These are phyloP conservation scores for Coelastrella sp. DNA, from an alignment of 139 green algal genomes.

Conservation along the genomic window DNA sequence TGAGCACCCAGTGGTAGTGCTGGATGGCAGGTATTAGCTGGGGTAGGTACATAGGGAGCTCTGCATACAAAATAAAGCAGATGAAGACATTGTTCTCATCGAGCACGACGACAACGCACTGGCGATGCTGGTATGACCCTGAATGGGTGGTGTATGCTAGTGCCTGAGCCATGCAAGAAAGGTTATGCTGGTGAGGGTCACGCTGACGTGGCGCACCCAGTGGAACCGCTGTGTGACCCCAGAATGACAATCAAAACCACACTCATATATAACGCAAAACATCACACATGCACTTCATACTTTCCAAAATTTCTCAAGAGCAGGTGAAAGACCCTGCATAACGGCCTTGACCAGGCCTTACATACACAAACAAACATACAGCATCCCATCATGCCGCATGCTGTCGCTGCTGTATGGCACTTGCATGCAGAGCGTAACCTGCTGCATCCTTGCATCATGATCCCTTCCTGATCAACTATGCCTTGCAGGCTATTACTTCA, in stretches of 20 bases:
- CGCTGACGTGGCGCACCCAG: conserved; percentile 35
- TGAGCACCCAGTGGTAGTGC: conserved; percentile 93
- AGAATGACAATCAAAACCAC: not conserved
- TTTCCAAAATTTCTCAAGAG: conserved; percentile 43
- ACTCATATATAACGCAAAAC: not conserved
- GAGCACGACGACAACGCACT: too few relatives aligned
- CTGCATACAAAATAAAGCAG: conserved; percentile 43
- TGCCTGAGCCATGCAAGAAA: too few relatives aligned
- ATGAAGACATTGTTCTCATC: too few relatives aligned
- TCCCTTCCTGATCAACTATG: too few relatives aligned
- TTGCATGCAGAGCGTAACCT: too few relatives aligned
- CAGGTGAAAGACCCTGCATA: conserved; percentile 29
- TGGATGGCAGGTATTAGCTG: conserved; percentile 88
- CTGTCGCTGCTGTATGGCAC: too few relatives aligned
- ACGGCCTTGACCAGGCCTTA: conserved; percentile 26
- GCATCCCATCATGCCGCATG: too few relatives aligned
- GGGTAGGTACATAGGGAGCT: conserved; percentile 84
- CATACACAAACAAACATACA: not conserved
- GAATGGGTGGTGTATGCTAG: too few relatives aligned
- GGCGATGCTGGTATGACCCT: too few relatives aligned
- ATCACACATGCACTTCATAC: not conserved
- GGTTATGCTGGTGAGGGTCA: too few relatives aligned
- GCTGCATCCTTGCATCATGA: too few relatives aligned
- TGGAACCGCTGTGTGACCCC: not conserved
- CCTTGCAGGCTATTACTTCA: too few relatives aligned